Percentiles rank a stretch among this genome's conserved stretches.
Evolutionary conservation across 331 rosid genomes (phyloP).

Genomic region (Pyracantha coccinea): DNA sequence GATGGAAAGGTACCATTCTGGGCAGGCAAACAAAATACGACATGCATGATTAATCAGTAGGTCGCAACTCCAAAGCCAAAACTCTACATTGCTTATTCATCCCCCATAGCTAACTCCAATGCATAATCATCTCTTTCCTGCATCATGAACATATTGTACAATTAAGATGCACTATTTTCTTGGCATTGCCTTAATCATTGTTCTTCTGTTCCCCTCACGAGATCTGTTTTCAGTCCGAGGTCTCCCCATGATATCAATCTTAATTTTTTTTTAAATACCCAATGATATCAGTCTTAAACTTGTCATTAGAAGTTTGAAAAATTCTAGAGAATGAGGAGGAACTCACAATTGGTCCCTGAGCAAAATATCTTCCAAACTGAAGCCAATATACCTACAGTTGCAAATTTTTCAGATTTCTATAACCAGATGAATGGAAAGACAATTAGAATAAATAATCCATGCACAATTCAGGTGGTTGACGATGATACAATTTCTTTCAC

Average conservation of each 20-base stretch:
- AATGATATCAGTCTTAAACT: neutral
- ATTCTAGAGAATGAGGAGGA: slow-evolving; percentile 7
- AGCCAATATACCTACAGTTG: slow-evolving; percentile 84
- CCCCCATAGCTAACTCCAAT: slow-evolving; percentile 93
- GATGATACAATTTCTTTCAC: neutral
- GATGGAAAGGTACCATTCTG: neutral
- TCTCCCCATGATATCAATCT: neutral
- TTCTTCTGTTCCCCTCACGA: neutral
- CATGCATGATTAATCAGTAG: neutral
- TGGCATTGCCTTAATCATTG: neutral
- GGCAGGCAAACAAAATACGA: neutral
- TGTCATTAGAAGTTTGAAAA: neutral
- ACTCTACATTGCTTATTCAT: slow-evolving; percentile 45
- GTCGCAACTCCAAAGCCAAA: neutral
- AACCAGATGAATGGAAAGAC: neutral
- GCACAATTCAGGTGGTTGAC: neutral
- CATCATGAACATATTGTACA: slow-evolving; percentile 9
- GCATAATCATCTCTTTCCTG: slow-evolving; percentile 99
- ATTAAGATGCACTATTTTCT: neutral
- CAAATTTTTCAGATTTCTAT: neutral
- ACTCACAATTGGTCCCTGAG: slow-evolving; percentile 85
- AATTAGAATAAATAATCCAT: neutral
- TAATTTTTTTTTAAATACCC: neutral
- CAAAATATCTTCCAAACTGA: slow-evolving; percentile 90
- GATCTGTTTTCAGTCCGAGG: neutral